Base-by-base conservation (phyloP, 2,329 filamentous ascomycete species). In the Macrophomina phaseolina region DNA sequence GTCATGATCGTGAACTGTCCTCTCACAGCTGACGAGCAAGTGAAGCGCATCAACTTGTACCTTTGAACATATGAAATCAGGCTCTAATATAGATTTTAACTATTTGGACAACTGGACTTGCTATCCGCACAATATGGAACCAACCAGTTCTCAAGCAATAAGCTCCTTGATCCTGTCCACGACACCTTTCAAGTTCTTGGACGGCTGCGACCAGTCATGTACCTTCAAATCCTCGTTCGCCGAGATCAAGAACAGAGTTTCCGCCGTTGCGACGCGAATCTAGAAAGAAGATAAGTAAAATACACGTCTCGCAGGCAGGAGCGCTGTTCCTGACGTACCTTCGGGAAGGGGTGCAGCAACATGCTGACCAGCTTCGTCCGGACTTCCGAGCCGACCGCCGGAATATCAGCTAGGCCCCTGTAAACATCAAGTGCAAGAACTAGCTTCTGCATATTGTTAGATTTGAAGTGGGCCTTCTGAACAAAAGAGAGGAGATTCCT, bases 391-490 rank as follows among this genome's bases (percentile, higher is more conserved):
- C 81, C 79, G 7, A 87, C 79, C 0, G 81, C 80, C 30, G 81
- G 78, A n/a, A 85, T 76, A n/a, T 75, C 72, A 14, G 58, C 30
- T 5, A 97, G 79, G 0, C 88, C 88, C 2, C 89, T 87, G 78
- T 97, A 98, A 12, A 95, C 86, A 73, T 90, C 90, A 68, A 96
- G 82, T 28, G 91, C 92, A 0, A 92, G 91, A 75, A 92, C 87
- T 1, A 98, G 84, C 77, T 95, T 94, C 61, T 89, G 87, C 51
- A 97, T 87, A 75, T 92, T 95, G 23, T 90, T 88, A 0, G 90
- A 91, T 79, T 94, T 94, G 81, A 91, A 94, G 69, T 94, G 91
- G 0, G 91, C 86, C 77, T 90, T 93, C 73, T 96, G 92, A 4
- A 90, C 87, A 42, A 88, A 82, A 6, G 89, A 82, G 67, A 93